These are phyloP conservation scores for Plantago major DNA, from an alignment of 257 asterid species.

Conservation along the genomic window DNA sequence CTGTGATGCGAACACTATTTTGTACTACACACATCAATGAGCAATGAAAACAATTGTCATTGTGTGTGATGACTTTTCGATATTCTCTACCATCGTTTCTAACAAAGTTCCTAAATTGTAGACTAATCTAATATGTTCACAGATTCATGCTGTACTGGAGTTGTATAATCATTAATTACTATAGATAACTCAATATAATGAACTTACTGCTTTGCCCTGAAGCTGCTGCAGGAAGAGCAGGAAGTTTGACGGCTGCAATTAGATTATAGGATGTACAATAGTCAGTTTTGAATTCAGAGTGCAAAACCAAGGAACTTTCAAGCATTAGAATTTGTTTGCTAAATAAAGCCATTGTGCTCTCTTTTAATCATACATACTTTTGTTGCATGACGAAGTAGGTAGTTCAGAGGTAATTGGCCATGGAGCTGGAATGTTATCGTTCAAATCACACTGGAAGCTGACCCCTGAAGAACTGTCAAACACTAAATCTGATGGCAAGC, in stretches of 20 bases:
- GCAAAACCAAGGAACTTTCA: neutral
- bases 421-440: constrained; percentile 96
- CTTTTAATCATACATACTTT: constrained; percentile 53
- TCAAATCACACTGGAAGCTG: constrained; percentile 89
- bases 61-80: no score
- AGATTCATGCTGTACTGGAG: neutral
- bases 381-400: constrained; percentile 80
- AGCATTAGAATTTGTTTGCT: neutral
- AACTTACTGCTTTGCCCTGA: constrained; percentile 81
- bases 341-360: neutral
- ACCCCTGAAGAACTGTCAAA: constrained; percentile 68
- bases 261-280: constrained; percentile 7
- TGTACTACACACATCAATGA: no score
- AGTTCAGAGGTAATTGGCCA: constrained; percentile 78
- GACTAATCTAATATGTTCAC: no score
- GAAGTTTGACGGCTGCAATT: constrained; percentile 74
- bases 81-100: no score
- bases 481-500: constrained; percentile 86
- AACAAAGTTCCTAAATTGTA: neutral
- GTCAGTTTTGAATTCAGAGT: constrained; percentile 13
- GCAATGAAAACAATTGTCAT: no score
- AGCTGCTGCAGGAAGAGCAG: constrained; percentile 98
- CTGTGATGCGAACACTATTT: no score
- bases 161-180: no score
- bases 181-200: neutral